Evolutionary conservation across 2,329 filamentous ascomycete species (phyloP), one percentile per base, ranked within the genome.

Genomic region (Verticillium tricorpus): DNA sequence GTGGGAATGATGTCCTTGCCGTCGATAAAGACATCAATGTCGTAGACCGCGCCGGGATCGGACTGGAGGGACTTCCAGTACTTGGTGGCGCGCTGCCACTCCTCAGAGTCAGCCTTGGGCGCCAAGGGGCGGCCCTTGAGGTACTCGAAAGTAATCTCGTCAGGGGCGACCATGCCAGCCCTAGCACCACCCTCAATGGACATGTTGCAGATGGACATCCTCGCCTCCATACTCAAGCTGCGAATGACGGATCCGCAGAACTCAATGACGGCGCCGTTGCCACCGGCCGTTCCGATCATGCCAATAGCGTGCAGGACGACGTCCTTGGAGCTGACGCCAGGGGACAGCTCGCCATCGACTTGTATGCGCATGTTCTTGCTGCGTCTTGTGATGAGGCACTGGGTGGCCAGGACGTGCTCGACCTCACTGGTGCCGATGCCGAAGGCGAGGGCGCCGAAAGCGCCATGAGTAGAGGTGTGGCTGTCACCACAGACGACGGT

Each of bases 151-250:
- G 95, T 98, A 62, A 82, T 90, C 72, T 97, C 89, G 72, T 99
- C 95, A 5, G 95, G 95, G 11, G 95, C 95, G 63, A 99, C 89
- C 93, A 99, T 96, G 68, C 95, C 95, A 64, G 94, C 94, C 78
- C 95, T 86, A 57, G 95, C 95, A 77, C 95, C 95, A 68, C 85
- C 95, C 82, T 99, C 95, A 69, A 98, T 97, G 15, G 93, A 93
- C 95, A 98, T 98, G 82, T 99, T 99, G 82, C 95, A 98, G 75
- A 99, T 96, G 66, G 93, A 97, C 95, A 99, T 98, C 68, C 95
- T 88, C 54, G 94, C 95, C 78, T 98, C 95, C 86, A 99, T 97
- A 77, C 92, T 96, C 69, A 98, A 82, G 64, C 78, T 80, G 69
- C 92, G 88, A 73, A 99, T 97, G 64, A 95, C 92, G 59, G 93